Evolutionary conservation across 2,329 filamentous ascomycete species (phyloP).

Genomic region (Alternaria ethzedia): DNA sequence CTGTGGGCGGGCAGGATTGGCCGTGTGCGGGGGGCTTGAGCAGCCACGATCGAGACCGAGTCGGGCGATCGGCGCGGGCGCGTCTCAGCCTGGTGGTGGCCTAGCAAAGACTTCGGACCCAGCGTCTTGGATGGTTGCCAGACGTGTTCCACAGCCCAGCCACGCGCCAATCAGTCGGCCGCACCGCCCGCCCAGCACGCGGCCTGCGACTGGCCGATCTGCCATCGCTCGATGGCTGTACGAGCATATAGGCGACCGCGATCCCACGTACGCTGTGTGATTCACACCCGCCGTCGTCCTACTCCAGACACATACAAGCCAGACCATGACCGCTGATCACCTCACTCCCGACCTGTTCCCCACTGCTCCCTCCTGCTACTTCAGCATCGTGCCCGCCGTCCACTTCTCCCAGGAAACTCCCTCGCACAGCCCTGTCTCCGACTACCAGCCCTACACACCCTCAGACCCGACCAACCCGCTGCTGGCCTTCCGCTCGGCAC

Average conservation of each 20-base stretch:
- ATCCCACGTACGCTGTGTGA: conserved; percentile 15
- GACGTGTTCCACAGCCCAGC: conserved; percentile 2
- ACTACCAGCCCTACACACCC: conserved; percentile 30
- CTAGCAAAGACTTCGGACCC: conserved; percentile 7
- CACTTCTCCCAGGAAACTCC: conserved; percentile 46
- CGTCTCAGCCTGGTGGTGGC: conserved; percentile 3
- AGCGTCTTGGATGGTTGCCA: conserved; percentile 1
- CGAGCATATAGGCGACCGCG: conserved; percentile 20
- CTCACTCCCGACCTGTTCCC: conserved; percentile 13
- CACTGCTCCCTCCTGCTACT: conserved; percentile 39
- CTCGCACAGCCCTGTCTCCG: conserved; percentile 23
- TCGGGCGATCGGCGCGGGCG: conserved; percentile 3
- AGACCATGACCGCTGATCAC: conserved; percentile 24
- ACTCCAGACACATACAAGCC: conserved; percentile 4
- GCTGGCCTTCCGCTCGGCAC: conserved; percentile 37
- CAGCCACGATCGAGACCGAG: conserved; percentile 7
- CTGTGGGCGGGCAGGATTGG: conserved; percentile 1
- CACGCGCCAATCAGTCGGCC: conserved; percentile 15
- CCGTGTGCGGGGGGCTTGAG: not conserved
- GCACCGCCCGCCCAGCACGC: conserved; percentile 3
- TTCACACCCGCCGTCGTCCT: conserved; percentile 15
- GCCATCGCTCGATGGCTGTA: conserved; percentile 16
- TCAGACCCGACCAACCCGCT: conserved; percentile 45
- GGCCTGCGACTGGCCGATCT: conserved; percentile 4
- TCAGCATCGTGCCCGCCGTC: conserved; percentile 34